These are phyloP conservation scores for Scheffersomyces segobiensis DNA, from an alignment of 1,139 yeast genomes.

Conservation along the genomic window DNA sequence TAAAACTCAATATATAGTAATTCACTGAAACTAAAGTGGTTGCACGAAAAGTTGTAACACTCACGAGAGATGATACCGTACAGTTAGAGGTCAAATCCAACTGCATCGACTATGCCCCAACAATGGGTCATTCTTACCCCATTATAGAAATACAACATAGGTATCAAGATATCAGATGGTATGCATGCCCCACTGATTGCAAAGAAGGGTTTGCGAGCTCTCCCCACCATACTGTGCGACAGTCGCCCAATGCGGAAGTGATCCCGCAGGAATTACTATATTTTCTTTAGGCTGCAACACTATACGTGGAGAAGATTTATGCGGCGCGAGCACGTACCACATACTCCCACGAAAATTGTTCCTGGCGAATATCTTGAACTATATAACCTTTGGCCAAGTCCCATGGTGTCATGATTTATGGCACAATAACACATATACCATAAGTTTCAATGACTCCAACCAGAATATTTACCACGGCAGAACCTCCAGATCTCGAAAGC, in stretches of 20 bases:
- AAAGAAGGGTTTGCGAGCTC: not conserved
- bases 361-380: not conserved
- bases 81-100: not conserved
- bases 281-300: not conserved
- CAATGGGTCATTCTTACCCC: not conserved
- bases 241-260: not conserved
- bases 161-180: not conserved
- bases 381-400: not conserved
- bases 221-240: not conserved
- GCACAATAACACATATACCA: not conserved
- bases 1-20: too few relatives aligned
- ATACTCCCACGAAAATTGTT: not conserved
- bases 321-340: not conserved
- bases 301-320: not conserved
- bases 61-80: not conserved
- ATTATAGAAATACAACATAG: not conserved
- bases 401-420: not conserved
- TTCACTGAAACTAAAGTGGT: not conserved
- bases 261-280: not conserved
- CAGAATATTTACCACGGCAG: not conserved
- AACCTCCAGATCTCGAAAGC: slow-evolving; percentile 10
- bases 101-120: not conserved
- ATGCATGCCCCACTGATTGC: not conserved
- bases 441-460: not conserved
- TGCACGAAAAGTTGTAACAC: not conserved